Conservation (phyloP, 2,329 filamentous ascomycete species). For the Colletotrichum aenigma region DNA sequence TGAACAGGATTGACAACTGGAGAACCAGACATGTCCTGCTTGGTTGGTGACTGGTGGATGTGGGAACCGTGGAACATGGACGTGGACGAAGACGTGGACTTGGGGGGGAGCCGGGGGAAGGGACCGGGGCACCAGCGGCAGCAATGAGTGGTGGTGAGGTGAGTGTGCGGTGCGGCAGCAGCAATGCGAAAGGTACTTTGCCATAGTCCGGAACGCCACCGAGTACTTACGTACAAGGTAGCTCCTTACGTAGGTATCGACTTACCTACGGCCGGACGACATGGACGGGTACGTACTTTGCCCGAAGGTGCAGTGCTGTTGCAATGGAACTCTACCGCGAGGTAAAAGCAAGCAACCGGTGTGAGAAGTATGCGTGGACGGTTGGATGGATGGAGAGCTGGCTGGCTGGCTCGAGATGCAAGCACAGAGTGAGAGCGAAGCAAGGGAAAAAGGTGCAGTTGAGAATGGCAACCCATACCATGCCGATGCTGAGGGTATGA, state of each 20-base stretch:
- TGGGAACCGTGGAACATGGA: neutral
- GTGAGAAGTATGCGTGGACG: neutral
- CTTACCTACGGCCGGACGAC: neutral
- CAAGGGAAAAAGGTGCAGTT: neutral
- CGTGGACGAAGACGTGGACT: neutral
- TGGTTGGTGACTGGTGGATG: neutral
- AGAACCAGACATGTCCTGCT: neutral
- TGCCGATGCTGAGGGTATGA: neutral
- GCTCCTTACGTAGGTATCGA: neutral
- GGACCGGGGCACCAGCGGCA: neutral
- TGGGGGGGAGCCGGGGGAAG: neutral
- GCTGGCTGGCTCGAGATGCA: neutral
- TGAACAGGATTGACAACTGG: neutral
- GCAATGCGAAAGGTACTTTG: constrained; percentile 13
- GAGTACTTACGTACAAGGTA: constrained; percentile 3
- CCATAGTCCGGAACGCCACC: constrained; percentile 4
- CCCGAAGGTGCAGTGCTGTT: neutral
- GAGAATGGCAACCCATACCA: neutral
- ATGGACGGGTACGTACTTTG: neutral
- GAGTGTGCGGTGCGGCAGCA: neutral
- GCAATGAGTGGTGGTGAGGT: neutral
- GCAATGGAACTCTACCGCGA: neutral
- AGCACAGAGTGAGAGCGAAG: neutral
- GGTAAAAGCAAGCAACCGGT: neutral
- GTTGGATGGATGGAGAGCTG: neutral